Percentiles rank a stretch among this genome's conserved stretches.
Conservation (phyloP, 805 yeast species). For the Schwanniomyces pseudopolymorphus region DNA sequence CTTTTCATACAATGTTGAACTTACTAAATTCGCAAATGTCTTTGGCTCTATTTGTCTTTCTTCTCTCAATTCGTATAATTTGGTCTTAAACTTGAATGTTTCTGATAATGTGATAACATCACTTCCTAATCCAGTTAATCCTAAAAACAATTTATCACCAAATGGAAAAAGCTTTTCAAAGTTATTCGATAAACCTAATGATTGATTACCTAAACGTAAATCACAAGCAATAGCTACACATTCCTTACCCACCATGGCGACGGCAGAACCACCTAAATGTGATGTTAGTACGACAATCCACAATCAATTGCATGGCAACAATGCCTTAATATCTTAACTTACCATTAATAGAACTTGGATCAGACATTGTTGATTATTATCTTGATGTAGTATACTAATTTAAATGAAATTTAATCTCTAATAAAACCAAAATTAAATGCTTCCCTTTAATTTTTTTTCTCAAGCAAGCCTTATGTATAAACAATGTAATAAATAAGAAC, state of each 20-base stretch:
- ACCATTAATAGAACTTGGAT: conserved; percentile 77
- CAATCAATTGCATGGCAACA: not conserved
- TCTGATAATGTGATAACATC: conserved; percentile 88
- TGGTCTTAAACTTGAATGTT: conserved; percentile 78
- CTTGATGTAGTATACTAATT: not conserved
- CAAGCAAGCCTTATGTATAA: not conserved
- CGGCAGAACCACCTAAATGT: conserved; percentile 81
- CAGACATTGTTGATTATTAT: conserved; percentile 50
- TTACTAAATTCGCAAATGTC: conserved; percentile 88
- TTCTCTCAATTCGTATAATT: conserved; percentile 85
- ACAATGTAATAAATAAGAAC: not conserved
- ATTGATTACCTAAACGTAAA: conserved; percentile 89
- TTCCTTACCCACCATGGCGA: conserved; percentile 98
- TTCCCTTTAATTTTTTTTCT: not conserved
- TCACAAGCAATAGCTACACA: conserved; percentile 98
- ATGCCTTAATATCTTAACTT: conserved; percentile 5
- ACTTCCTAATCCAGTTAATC: conserved; percentile 92
- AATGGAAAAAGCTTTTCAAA: conserved; percentile 89
- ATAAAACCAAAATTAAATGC: not conserved
- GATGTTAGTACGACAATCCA: conserved; percentile 2
- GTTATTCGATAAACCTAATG: conserved; percentile 86
- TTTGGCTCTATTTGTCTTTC: conserved; percentile 92
- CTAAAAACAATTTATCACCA: conserved; percentile 79
- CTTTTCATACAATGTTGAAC: conserved; percentile 84
- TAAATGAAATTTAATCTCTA: not conserved